A percentile compares a stretch with the other conserved stretches of the same genome.
phyloP scores from a whole-genome alignment of 2,329 filamentous ascomycete species.

The Fusarium sp. region DNA sequence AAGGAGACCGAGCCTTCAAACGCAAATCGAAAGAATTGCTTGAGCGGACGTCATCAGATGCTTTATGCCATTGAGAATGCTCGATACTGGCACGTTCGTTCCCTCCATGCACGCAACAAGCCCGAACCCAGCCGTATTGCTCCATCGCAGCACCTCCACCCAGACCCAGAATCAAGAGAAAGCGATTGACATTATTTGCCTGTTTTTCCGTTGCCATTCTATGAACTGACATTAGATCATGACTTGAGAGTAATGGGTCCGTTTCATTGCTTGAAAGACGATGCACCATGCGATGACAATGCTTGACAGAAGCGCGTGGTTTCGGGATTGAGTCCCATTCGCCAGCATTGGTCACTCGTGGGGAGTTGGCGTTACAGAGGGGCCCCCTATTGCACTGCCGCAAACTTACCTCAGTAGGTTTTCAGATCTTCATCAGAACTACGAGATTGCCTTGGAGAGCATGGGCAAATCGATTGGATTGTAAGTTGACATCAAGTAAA shows the following conservation, averaged over 20 bases:
- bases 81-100: slow-evolving; percentile 36
- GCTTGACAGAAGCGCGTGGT: slow-evolving; percentile 40
- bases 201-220: slow-evolving; percentile 18
- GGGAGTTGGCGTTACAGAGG: slow-evolving; percentile 19
- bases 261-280: slow-evolving; percentile 11
- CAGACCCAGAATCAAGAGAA: slow-evolving; percentile 41
- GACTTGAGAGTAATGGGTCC: slow-evolving; percentile 31
- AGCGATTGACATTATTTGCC: slow-evolving; percentile 38
- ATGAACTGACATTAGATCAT: slow-evolving; percentile 34
- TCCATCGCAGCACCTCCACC: slow-evolving; percentile 25
- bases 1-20: not conserved
- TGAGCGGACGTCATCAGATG: not conserved
- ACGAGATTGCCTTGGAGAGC: slow-evolving; percentile 16
- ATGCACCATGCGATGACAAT: slow-evolving; percentile 18
- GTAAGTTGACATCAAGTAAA: slow-evolving; percentile 11
- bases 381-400: slow-evolving; percentile 17
- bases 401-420: slow-evolving; percentile 15
- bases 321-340: slow-evolving; percentile 41
- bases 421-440: slow-evolving; percentile 19
- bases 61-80: slow-evolving; percentile 33
- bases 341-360: slow-evolving; percentile 25
- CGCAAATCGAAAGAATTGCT: not conserved
- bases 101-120: slow-evolving; percentile 23
- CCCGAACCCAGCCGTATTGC: slow-evolving; percentile 24
- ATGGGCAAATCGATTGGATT: slow-evolving; percentile 37